phyloP scores from a whole-genome alignment of 163 green algal species.

The Chlamydomonas reinhardtii region DNA sequence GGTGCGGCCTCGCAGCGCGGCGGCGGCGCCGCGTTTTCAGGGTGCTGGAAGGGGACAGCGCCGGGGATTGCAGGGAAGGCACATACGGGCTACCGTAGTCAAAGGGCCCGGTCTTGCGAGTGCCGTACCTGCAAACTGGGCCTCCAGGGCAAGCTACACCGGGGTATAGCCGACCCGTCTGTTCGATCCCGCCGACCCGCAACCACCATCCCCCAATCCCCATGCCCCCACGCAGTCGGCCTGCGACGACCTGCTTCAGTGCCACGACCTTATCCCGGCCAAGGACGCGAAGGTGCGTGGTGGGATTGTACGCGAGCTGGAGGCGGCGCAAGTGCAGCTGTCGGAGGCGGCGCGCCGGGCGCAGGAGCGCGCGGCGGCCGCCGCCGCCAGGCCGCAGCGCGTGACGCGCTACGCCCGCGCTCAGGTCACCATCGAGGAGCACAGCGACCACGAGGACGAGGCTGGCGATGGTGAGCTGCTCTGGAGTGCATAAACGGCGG shows the following conservation, averaged over 20 bases:
- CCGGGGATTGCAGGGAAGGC: too few species aligned
- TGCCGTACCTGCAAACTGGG: too few species aligned
- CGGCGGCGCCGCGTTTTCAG: too few species aligned
- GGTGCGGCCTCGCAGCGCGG: conserved; percentile 34
- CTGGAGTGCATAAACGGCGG: neutral
- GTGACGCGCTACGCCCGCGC: conserved; percentile 20
- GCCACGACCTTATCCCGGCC: conserved; percentile 2
- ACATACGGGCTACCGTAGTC: too few species aligned
- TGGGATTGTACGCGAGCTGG: conserved; percentile 1
- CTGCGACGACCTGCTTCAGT: conserved; percentile 31
- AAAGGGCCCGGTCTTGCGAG: too few species aligned
- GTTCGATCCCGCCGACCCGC: too few species aligned
- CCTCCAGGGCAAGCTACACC: neutral
- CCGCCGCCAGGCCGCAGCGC: conserved; percentile 11
- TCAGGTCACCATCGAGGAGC: conserved; percentile 41
- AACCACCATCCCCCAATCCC: too few species aligned
- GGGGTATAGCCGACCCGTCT: neutral
- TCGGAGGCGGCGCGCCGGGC: neutral
- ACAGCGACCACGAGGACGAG: conserved; percentile 18
- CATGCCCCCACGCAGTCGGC: neutral
- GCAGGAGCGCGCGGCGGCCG: neutral
- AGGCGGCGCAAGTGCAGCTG: neutral
- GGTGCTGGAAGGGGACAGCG: too few species aligned
- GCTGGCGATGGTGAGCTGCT: neutral
- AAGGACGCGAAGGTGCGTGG: conserved; percentile 2